Percentiles rank a stretch among this genome's conserved stretches.
These are phyloP conservation scores for Chlorophyllum brunneum DNA, from an alignment of 768 basidiomycete genomes.

Conservation along the genomic window DNA sequence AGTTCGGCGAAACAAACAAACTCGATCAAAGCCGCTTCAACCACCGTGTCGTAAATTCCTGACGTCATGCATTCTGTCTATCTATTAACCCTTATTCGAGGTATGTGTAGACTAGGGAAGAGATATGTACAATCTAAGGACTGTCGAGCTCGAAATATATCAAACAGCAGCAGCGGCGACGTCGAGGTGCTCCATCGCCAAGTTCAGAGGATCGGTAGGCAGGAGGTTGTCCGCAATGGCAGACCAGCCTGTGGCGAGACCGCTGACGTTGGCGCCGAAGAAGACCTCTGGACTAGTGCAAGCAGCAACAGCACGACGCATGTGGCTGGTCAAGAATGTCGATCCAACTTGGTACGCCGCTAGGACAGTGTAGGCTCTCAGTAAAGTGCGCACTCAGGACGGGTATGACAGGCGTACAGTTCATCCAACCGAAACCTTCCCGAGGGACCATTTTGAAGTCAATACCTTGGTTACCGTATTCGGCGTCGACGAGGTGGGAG, in stretches of 20 bases:
- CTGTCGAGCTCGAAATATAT: too few relatives aligned
- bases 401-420: slow-evolving; percentile 47
- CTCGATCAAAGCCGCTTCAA: neutral
- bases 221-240: slow-evolving; percentile 34
- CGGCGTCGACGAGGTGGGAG: slow-evolving; percentile 94
- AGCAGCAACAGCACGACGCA: slow-evolving; percentile 92
- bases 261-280: slow-evolving; percentile 53
- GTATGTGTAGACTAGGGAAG: neutral
- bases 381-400: neutral
- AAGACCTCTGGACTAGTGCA: slow-evolving; percentile 92
- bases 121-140: neutral
- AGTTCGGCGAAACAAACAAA: too few relatives aligned
- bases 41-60: neutral
- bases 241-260: slow-evolving; percentile 26
- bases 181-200: slow-evolving; percentile 59
- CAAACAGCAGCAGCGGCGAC: slow-evolving; percentile 17
- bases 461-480: slow-evolving; percentile 93
- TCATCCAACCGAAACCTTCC: slow-evolving; percentile 99
- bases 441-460: slow-evolving; percentile 98
- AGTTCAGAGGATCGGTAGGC: slow-evolving; percentile 52
- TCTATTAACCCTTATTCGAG: neutral
- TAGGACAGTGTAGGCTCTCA: slow-evolving; percentile 24
- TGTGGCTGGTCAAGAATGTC: slow-evolving; percentile 87
- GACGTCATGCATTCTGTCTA: slow-evolving; percentile 8
- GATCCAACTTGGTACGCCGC: slow-evolving; percentile 97